Conservation (phyloP, 345 rosid genomes). For the Corchorus olitorius region DNA sequence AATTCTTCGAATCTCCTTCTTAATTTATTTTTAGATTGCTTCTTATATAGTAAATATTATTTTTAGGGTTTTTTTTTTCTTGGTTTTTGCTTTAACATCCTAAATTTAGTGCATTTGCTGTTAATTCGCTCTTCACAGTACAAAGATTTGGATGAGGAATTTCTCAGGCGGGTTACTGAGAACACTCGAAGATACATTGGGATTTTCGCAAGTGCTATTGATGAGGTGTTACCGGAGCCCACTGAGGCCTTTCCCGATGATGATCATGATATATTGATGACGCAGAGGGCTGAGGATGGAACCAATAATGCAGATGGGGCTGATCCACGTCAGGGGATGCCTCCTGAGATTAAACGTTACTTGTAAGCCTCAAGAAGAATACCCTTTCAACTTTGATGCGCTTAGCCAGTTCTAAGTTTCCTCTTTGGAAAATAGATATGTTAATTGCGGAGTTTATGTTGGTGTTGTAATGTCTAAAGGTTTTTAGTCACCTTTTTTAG, state of each 20-base stretch:
- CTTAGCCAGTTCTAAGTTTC: neutral
- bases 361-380: constrained; percentile 53
- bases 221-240: constrained; percentile 84
- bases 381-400: neutral
- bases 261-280: constrained; percentile 84
- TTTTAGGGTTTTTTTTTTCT: no score
- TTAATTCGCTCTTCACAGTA: constrained; percentile 40
- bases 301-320: constrained; percentile 57
- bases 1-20: constrained; percentile 17
- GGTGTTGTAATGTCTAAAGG: neutral
- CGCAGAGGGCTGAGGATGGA: constrained; percentile 81
- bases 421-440: neutral
- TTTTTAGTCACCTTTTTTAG: neutral
- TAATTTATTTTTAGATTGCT: neutral
- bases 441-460: neutral
- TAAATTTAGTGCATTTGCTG: constrained; percentile 13
- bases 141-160: constrained; percentile 68
- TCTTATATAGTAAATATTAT: neutral
- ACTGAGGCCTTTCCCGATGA: constrained; percentile 88
- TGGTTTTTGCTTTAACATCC: neutral
- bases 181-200: constrained; percentile 89
- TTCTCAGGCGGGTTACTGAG: constrained; percentile 70
- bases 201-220: constrained; percentile 71
- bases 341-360: constrained; percentile 86
- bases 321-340: constrained; percentile 80